Evolutionary conservation across 257 asterid species (phyloP), one percentile per base, ranked within the genome.

Genomic region (Scutellaria baicalensis): DNA sequence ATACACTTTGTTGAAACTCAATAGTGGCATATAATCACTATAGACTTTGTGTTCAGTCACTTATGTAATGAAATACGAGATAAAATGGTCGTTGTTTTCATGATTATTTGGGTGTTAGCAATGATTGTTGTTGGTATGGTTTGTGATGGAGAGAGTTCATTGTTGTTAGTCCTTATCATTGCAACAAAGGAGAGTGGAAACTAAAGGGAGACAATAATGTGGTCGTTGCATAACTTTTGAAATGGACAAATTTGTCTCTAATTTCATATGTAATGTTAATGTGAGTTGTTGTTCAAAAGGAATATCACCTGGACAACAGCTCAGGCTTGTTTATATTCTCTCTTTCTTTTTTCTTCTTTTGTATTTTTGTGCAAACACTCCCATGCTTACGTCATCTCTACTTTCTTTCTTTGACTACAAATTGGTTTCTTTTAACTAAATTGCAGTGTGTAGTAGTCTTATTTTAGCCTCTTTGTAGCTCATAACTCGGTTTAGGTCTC

Each of bases 111-210:
- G 42, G 65, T 55, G 48, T n/a, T 47, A 57, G 54, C 71, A 78
- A 73, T 81, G 79, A 77, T 81, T 65, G 75, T 35, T 75, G 76
- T 52, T 67, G 42, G 64, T 65, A 14, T 70, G 66, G 27, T 56
- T 71, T 64, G 69, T 55, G 79, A 70, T 72, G 47, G 20, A 16
- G 36, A 42, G 50, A 39, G 20, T n/a, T 48, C 45, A 59, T 67
- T 18, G 36, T 74, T 72, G 56, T 62, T 27, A 38, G 70, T 67
- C 69, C 69, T 45, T 68, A 65, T 64, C 77, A 79, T 72, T 47
- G 74, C 73, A 81, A 81, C 76, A 80, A 75, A 80, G 75, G 74
- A 33, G 73, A 79, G 91, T 86, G 89, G 86, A 78, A 73, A 79
- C 69, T 75, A 78, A 81, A 78, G 72, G 58, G 60, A 55, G 57